These are phyloP conservation scores for Dacryopinax spathularia DNA, from an alignment of 768 basidiomycete genomes.

Conservation along the genomic window DNA sequence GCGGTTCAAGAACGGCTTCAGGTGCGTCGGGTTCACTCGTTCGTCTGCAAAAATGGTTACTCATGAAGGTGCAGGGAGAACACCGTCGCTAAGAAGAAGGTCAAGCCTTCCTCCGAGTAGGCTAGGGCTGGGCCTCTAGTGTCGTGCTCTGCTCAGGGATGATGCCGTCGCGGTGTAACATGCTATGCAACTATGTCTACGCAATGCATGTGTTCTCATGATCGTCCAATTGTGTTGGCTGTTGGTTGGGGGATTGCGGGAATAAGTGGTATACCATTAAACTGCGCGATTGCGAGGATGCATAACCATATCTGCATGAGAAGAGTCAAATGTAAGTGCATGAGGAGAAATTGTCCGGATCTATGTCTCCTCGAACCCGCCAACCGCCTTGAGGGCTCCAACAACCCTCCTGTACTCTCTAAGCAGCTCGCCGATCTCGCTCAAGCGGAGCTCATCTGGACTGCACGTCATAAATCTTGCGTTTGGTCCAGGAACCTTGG, in stretches of 20 bases:
- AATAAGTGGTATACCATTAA: not conserved
- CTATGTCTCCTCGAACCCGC: conserved; percentile 38
- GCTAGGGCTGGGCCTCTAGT: not conserved
- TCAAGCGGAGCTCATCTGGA: conserved; percentile 61
- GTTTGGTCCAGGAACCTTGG: conserved; percentile 44
- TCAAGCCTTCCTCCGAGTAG: conserved; percentile 20
- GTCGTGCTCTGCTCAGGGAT: not conserved
- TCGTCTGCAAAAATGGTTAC: not conserved
- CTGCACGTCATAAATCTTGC: conserved; percentile 56
- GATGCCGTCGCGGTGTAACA: not conserved
- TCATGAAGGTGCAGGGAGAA: conserved; percentile 49
- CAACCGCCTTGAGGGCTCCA: conserved; percentile 45
- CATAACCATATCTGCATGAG: not conserved
- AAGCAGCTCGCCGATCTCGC: conserved; percentile 68
- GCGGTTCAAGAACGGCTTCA: conserved; percentile 98
- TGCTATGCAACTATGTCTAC: not conserved
- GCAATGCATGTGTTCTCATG: not conserved
- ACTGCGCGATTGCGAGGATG: not conserved
- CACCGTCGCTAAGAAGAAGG: conserved; percentile 75
- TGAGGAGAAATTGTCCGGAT: not conserved
- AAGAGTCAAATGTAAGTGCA: not conserved
- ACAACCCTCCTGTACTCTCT: conserved; percentile 69
- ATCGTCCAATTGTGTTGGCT: no score
- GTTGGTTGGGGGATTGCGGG: not conserved
- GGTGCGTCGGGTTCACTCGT: conserved; percentile 32